Evolutionary conservation across 192 early-diverging fungal species (phyloP).

Genomic region (Coemansia sp.): DNA sequence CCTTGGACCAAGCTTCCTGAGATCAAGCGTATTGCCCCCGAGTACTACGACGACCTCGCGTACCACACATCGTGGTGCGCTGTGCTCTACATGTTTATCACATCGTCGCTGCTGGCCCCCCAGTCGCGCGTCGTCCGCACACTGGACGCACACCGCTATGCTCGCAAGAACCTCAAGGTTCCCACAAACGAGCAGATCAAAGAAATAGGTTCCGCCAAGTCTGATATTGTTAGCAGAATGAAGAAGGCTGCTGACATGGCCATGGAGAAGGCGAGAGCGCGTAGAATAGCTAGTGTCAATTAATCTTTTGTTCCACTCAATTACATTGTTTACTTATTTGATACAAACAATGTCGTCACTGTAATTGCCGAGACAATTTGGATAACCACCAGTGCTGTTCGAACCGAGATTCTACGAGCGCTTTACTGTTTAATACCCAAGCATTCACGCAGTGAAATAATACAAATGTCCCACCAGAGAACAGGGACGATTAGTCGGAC

Average conservation of each 20-base stretch:
- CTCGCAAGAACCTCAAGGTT: slow-evolving; percentile 64
- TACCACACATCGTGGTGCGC: slow-evolving; percentile 86
- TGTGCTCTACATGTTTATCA: slow-evolving; percentile 83
- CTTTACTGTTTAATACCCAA: too few relatives aligned
- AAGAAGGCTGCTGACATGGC: slow-evolving; percentile 47
- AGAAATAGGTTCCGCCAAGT: slow-evolving; percentile 26
- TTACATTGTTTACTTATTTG: neutral
- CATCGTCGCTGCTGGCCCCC: slow-evolving; percentile 67
- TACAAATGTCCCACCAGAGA: too few relatives aligned
- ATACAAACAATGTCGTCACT: too few relatives aligned
- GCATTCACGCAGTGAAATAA: too few relatives aligned
- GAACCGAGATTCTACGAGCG: too few relatives aligned
- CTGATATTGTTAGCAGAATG: slow-evolving; percentile 30
- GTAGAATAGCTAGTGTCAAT: slow-evolving; percentile 11
- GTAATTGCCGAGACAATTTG: too few relatives aligned
- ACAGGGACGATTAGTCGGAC: too few relatives aligned
- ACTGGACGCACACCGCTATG: slow-evolving; percentile 68
- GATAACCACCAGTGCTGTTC: too few relatives aligned
- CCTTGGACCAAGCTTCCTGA: slow-evolving; percentile 86
- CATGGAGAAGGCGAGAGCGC: slow-evolving; percentile 44
- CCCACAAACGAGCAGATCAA: slow-evolving; percentile 21
- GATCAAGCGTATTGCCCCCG: slow-evolving; percentile 73
- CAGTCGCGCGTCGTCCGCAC: slow-evolving; percentile 77
- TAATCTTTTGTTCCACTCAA: neutral
- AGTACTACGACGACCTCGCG: slow-evolving; percentile 85